These are phyloP conservation scores for Tolypocladium pustulatum DNA, from an alignment of 2,329 filamentous ascomycete genomes.

Conservation along the genomic window DNA sequence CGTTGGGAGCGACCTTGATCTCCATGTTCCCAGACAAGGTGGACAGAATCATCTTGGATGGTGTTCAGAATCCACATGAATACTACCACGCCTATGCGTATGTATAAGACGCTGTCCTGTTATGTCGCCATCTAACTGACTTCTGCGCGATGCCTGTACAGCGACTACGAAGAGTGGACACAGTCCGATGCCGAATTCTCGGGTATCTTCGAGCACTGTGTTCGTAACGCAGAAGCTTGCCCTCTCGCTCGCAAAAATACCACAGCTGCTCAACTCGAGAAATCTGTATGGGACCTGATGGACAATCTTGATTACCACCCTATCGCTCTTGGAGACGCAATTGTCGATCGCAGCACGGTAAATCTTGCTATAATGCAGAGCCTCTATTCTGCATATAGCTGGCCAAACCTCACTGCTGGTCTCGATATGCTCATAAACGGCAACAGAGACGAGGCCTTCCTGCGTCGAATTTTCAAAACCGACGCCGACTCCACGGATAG, in stretches of 20 bases:
- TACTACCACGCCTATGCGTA: conserved; percentile 15
- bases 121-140: background rate
- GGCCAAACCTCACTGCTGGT: conserved; percentile 26
- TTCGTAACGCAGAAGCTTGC: conserved; percentile 11
- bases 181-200: conserved; percentile 15
- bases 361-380: conserved; percentile 2
- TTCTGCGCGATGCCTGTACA: background rate
- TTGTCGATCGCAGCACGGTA: conserved; percentile 12
- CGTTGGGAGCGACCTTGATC: conserved; percentile 24
- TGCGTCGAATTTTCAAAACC: background rate
- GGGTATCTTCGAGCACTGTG: conserved; percentile 13
- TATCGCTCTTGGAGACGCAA: background rate
- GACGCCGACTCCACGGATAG: background rate
- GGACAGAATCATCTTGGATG: conserved; percentile 21
- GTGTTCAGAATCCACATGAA: conserved; percentile 19
- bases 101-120: background rate
- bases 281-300: background rate
- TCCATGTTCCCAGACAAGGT: conserved; percentile 28
- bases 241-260: conserved; percentile 8
- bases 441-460: conserved; percentile 17
- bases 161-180: conserved; percentile 13
- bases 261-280: conserved; percentile 12
- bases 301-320: conserved; percentile 2
- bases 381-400: conserved; percentile 18
- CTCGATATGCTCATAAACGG: conserved; percentile 26